These are phyloP conservation scores for Chiua virens DNA, from an alignment of 768 basidiomycete species.

Conservation along the genomic window DNA sequence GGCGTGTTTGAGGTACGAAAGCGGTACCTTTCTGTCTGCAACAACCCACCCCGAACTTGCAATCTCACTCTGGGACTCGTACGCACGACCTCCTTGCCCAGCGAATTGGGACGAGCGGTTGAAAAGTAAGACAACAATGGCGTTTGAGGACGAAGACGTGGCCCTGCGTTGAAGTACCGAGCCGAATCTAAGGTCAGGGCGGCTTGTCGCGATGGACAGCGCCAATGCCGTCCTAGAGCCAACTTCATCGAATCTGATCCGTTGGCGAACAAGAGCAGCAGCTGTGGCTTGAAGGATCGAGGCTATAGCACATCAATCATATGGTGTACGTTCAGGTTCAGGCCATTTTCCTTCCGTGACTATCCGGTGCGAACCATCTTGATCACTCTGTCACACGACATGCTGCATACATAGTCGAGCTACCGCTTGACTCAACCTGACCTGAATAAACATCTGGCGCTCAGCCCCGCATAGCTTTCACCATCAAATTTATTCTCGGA, in stretches of 20 bases:
- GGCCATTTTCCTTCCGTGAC: background rate
- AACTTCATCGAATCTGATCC: constrained; percentile 15
- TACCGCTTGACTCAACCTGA: too few relatives aligned
- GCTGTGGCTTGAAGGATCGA: background rate
- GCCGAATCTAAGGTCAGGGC: constrained; percentile 13
- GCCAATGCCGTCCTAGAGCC: constrained; percentile 10
- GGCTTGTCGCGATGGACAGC: constrained; percentile 9
- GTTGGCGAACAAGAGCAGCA: background rate
- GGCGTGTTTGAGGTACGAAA: constrained; percentile 1
- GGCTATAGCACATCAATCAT: constrained; percentile 11
- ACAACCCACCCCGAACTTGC: background rate
- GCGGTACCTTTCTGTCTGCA: constrained; percentile 14
- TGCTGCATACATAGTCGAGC: too few relatives aligned
- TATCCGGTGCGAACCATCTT: background rate
- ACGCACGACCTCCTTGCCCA: background rate
- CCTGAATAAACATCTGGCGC: too few relatives aligned
- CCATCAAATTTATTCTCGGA: background rate
- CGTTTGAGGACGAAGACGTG: background rate
- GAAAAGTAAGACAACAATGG: background rate
- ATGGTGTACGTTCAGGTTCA: background rate
- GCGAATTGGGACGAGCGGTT: background rate
- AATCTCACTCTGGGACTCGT: background rate
- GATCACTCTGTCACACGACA: background rate
- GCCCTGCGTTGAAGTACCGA: constrained; percentile 3
- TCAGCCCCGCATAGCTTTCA: background rate